Evolutionary conservation across 1,139 yeast genomes (phyloP).

Genomic region (Yamadazyma oceani): DNA sequence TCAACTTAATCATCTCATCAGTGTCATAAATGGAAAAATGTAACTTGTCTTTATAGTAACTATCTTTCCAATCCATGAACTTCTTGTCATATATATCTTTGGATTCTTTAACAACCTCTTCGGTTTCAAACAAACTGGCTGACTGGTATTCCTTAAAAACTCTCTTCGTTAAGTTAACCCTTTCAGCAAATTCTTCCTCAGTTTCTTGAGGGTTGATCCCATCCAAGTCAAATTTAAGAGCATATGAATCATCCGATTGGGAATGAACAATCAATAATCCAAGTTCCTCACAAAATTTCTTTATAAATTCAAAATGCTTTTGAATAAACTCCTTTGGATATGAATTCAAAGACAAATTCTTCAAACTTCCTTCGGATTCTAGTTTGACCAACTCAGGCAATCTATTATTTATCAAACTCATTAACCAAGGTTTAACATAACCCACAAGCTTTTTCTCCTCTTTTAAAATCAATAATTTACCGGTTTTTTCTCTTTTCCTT

Average conservation of each 20-base stretch:
- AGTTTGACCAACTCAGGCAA: conserved; percentile 29
- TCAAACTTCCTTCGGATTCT: conserved; percentile 48
- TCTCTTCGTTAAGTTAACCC: conserved; percentile 42
- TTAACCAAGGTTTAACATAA: conserved; percentile 66
- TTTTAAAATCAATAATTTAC: conserved; percentile 65
- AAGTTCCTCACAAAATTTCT: conserved; percentile 60
- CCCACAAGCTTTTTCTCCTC: conserved; percentile 71
- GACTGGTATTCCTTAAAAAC: conserved; percentile 67
- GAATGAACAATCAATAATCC: conserved; percentile 70
- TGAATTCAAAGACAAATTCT: conserved; percentile 39
- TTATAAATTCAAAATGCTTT: conserved; percentile 57
- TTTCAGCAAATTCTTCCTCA: conserved; percentile 57
- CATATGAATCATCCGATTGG: conserved; percentile 50
- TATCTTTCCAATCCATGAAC: conserved; percentile 79
- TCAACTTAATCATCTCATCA: conserved; percentile 56
- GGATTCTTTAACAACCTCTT: conserved; percentile 59
- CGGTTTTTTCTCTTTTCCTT: conserved; percentile 62
- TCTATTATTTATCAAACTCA: conserved; percentile 36
- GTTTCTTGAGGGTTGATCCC: conserved; percentile 68
- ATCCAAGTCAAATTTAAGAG: conserved; percentile 67
- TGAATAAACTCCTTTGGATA: conserved; percentile 47
- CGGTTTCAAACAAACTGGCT: conserved; percentile 65
- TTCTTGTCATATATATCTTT: conserved; percentile 68
- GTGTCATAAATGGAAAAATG: conserved; percentile 60
- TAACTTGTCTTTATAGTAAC: conserved; percentile 77